A percentile compares a stretch with the other conserved stretches of the same genome.
phyloP scores from a whole-genome alignment of 306 rosid species.

The Mucuna pruriens region DNA sequence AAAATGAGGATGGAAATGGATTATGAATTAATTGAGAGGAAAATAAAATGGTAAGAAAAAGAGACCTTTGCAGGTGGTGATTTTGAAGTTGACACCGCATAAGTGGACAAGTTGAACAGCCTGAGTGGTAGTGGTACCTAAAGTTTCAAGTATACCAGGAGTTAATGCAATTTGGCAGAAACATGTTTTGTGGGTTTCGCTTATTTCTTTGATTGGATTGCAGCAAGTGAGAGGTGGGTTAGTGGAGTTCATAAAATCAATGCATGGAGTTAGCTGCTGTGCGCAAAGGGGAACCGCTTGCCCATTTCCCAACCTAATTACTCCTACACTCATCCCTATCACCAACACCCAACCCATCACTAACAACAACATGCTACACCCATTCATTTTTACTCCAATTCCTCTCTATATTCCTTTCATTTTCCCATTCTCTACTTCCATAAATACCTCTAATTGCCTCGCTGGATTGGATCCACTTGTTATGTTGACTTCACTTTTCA shows the following conservation, averaged over 20 bases:
- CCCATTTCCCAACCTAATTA: constrained; percentile 25
- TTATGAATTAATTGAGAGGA: not conserved
- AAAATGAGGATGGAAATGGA: not conserved
- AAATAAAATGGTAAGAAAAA: not conserved
- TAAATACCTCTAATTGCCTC: not conserved
- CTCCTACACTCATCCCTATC: not conserved
- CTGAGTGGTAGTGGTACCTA: constrained; percentile 19
- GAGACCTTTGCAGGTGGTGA: constrained; percentile 25
- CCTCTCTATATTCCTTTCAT: too few relatives aligned
- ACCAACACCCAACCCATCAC: not conserved
- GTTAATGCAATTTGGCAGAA: constrained; percentile 53
- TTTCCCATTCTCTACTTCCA: not conserved
- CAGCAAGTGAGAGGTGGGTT: constrained; percentile 63
- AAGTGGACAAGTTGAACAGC: constrained; percentile 44
- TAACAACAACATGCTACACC: not conserved
- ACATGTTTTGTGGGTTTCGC: constrained; percentile 45
- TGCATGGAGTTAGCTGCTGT: constrained; percentile 31
- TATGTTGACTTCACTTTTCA: not conserved
- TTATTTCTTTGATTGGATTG: constrained; percentile 44
- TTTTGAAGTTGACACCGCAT: constrained; percentile 45
- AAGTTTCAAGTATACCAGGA: constrained; percentile 33
- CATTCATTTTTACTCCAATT: too few relatives aligned
- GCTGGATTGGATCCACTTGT: too few relatives aligned
- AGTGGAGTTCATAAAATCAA: constrained; percentile 20
- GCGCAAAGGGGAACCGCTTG: not conserved